Conservation (phyloP, 1,139 yeast species). For the Yamadazyma trypodendri region DNA sequence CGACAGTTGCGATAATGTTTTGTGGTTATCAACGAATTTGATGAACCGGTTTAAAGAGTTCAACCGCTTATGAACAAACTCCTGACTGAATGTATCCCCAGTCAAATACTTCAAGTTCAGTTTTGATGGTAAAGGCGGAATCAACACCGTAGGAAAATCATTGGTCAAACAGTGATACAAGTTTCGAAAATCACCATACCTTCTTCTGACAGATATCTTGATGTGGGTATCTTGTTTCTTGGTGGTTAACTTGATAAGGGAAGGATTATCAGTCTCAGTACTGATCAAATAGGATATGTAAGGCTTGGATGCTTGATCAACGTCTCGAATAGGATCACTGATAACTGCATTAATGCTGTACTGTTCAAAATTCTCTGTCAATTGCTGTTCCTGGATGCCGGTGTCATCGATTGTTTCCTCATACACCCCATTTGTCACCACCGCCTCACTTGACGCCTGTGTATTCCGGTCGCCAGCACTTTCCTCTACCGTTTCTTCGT, state of each 20-base stretch:
- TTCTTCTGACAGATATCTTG: conserved; percentile 61
- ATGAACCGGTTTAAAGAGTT: conserved; percentile 78
- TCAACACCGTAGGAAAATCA: conserved; percentile 81
- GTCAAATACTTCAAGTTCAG: conserved; percentile 87
- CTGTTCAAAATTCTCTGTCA: conserved; percentile 17
- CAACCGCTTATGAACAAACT: conserved; percentile 83
- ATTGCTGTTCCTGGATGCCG: conserved; percentile 5
- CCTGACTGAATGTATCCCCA: conserved; percentile 84
- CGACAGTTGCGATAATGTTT: conserved; percentile 65
- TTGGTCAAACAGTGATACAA: conserved; percentile 69
- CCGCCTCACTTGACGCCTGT: not conserved
- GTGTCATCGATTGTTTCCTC: conserved; percentile 7
- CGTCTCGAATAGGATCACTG: conserved; percentile 72
- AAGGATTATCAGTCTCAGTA: conserved; percentile 54
- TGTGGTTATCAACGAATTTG: conserved; percentile 71
- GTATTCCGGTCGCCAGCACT: no score
- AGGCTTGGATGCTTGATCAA: conserved; percentile 74
- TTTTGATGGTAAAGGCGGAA: conserved; percentile 95
- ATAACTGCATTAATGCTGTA: conserved; percentile 47
- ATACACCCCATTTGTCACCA: not conserved
- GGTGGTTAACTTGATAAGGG: conserved; percentile 33
- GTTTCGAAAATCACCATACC: conserved; percentile 81
- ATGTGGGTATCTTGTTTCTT: conserved; percentile 16
- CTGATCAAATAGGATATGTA: conserved; percentile 78
- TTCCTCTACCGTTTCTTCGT: no score